phyloP scores from a whole-genome alignment of 2,329 filamentous ascomycete species.

The Pezicula rhizophila region DNA sequence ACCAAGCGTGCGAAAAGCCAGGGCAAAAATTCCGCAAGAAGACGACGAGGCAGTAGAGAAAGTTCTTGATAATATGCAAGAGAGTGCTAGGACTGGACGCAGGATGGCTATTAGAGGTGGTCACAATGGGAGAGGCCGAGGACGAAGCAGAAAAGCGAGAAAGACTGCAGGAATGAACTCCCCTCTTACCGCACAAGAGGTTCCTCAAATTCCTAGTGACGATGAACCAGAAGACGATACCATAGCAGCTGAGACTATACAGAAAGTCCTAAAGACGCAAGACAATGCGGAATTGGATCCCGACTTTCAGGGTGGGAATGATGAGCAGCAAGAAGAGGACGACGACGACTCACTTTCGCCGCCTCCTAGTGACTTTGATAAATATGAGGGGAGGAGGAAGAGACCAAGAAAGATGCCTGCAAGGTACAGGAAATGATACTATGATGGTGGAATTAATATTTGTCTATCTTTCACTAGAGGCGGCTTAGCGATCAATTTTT shows the following conservation, averaged over 20 bases:
- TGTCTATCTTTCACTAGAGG: too few species aligned
- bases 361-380: too few species aligned
- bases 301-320: background rate
- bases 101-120: conserved; percentile 5
- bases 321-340: background rate
- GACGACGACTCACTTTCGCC: too few species aligned
- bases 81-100: conserved; percentile 9
- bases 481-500: too few species aligned
- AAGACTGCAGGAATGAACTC: conserved; percentile 4
- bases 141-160: conserved; percentile 5
- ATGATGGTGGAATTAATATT: too few species aligned
- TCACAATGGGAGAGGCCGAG: conserved; percentile 2
- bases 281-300: background rate
- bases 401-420: too few species aligned
- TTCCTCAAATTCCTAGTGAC: background rate
- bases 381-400: too few species aligned
- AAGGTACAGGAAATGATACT: too few species aligned
- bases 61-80: conserved; percentile 18
- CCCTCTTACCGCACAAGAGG: background rate
- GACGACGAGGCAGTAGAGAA: conserved; percentile 17
- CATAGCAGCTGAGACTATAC: too few species aligned
- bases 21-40: conserved; percentile 11
- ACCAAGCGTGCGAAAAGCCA: conserved; percentile 9
- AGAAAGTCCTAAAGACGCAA: background rate
- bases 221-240: too few species aligned